Evolutionary conservation across 208 protist genomes (phyloP), one percentile per base, ranked within the genome.

Genomic region (Trypanosoma caninum): DNA sequence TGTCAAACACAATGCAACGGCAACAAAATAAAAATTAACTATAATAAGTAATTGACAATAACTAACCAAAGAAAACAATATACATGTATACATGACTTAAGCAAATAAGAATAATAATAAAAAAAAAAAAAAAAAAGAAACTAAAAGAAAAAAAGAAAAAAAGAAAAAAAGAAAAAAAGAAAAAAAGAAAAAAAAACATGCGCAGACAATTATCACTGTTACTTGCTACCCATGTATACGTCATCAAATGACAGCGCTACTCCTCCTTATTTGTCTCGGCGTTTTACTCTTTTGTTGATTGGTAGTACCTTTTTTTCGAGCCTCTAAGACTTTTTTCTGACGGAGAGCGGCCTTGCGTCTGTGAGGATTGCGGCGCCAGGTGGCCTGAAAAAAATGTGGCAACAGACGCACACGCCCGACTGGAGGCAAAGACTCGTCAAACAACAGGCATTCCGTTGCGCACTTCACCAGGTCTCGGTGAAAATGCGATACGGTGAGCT

Each of bases 401-500:
- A 69, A 50, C 10, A 87, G 66, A n/a, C 23, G 58, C 30, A 76
- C 87, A 25, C 33, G 25, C 41, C 59, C 59, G 38, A 91, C 77
- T 1, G 60, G 20, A 0, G 87, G 87, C 18, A 94, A 46, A 25
- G 78, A 82, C 62, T 91, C 80, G 38, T 95, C 89, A 62, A 91
- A 95, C 0, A 91, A 48, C 0, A 93, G 54, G 46, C 80, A 90
- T 44, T 85, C 83, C n/a, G 83, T 59, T 0, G 80, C 82, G 16
- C 73, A 80, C 10, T 72, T 65, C 35, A 95, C 84, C 7, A 93
- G 76, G 8, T 62, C 40, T 14, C 57, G 69, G 40, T 78, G 67
- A 59, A 91, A 91, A 9, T 56, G 70, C 8, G 82, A 82, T 18
- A 94, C 55, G 10, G 72, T 84, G 3, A 94, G 76, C 75, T 94